Conservation (phyloP, 352 stramenopile species). For the Peronospora belbahrii region DNA sequence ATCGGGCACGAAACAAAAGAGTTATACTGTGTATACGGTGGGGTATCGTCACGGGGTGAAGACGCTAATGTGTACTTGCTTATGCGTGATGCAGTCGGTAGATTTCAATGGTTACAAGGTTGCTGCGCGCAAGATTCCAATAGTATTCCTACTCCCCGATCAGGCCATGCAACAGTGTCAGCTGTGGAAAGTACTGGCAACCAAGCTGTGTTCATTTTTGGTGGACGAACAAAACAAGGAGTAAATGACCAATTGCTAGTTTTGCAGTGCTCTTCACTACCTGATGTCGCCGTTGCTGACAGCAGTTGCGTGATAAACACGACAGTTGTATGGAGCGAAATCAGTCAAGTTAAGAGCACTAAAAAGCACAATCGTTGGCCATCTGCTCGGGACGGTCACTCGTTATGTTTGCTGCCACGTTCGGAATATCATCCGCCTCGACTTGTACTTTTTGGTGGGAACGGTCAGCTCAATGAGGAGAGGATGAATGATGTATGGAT, state of each 20-base stretch:
- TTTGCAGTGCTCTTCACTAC: slow-evolving; percentile 8
- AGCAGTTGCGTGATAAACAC: background rate
- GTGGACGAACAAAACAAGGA: slow-evolving; percentile 50
- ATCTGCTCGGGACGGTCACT: slow-evolving; percentile 50
- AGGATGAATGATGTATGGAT: slow-evolving; percentile 69
- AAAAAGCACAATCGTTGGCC: slow-evolving; percentile 14
- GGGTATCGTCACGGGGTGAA: slow-evolving; percentile 51
- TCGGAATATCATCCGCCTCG: slow-evolving; percentile 1
- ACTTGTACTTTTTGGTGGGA: slow-evolving; percentile 59
- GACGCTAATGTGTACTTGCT: slow-evolving; percentile 41
- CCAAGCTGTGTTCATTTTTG: slow-evolving; percentile 39
- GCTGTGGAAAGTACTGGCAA: slow-evolving; percentile 6
- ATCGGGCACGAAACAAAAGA: slow-evolving; percentile 15
- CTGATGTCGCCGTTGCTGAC: background rate
- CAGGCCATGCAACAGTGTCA: slow-evolving; percentile 41
- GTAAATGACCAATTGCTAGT: slow-evolving; percentile 45
- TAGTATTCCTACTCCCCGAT: slow-evolving; percentile 29
- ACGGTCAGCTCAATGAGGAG: slow-evolving; percentile 57
- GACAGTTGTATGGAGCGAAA: slow-evolving; percentile 25
- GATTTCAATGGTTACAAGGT: slow-evolving; percentile 24
- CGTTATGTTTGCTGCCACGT: slow-evolving; percentile 31
- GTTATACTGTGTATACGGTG: slow-evolving; percentile 43
- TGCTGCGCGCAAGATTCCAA: slow-evolving; percentile 9
- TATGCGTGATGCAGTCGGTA: slow-evolving; percentile 1
- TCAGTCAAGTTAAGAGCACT: background rate